Base-by-base conservation (phyloP, 2,329 filamentous ascomycete species). In the Aspergillus thermomutatus region DNA sequence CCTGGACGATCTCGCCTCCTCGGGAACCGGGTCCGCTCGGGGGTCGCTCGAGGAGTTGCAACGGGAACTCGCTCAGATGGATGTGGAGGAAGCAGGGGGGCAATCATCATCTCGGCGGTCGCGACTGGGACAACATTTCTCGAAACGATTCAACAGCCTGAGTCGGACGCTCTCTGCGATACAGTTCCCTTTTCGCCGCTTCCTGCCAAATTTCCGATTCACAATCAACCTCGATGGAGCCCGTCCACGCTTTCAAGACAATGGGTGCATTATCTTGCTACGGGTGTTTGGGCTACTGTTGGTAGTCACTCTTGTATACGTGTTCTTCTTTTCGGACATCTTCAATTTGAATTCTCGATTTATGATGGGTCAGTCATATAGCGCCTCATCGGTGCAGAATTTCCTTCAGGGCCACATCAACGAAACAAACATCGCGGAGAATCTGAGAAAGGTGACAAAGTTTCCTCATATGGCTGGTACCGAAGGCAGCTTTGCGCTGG, bases 401-500 rank as follows among this genome's bases (percentile, higher is more conserved):
- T 90, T 88, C 73, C 83, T 95, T 26, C 86, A 94, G 72, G 80
- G 82, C 50, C 86, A 85, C 65, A 84, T 96, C 62, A 88, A 95
- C 67, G 80, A 84, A 54, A 80, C 81, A 57, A 81, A 82, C 51
- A 88, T 94, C 71, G 83, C 86, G 61, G 87, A 90, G 43, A 89
- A 90, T 56, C 77, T 96, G 58, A 79, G 84, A 66, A 89, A 92
- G 68, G 86, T 93, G 60, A 93, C 91, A 4, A 84, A 83, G 55
- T 96, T 90, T 70, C 90, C 94, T 60, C 94, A 97, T 73, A 82
- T 97, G 60, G 94, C 91, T 2, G 94, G 94, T n/a, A 96, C 92
- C 3, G 88, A 96, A 76, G 94, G 94, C 49, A 93, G 95, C 76
- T 92, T 88, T 66, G 90, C 88, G 48, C 81, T 96, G 54, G 93